A percentile compares a stretch with the other conserved stretches of the same genome.
These are phyloP conservation scores for Penicillium antarcticum DNA, from an alignment of 495 filamentous ascomycete genomes.

Conservation along the genomic window DNA sequence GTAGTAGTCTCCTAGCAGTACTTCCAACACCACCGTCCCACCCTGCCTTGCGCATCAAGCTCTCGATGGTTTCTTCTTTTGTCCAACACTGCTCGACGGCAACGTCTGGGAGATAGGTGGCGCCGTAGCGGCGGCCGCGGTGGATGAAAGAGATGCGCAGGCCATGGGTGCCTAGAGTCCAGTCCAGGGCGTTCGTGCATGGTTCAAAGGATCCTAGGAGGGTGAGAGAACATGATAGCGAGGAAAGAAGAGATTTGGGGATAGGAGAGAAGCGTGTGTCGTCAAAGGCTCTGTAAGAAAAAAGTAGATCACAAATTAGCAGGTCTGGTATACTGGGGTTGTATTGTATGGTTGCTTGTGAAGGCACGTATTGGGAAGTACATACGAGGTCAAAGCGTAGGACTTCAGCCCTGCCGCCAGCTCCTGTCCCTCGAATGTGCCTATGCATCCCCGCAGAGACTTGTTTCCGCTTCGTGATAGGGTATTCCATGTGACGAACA, in stretches of 20 bases:
- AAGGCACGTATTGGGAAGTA: conserved; percentile 8
- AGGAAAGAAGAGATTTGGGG: conserved; percentile 58
- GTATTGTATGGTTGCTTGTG: background rate
- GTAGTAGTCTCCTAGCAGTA: conserved; percentile 48
- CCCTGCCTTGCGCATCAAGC: conserved; percentile 90
- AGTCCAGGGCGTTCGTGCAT: conserved; percentile 71
- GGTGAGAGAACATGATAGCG: conserved; percentile 67
- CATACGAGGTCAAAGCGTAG: conserved; percentile 83
- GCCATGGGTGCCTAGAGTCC: conserved; percentile 82
- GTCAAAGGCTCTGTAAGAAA: conserved; percentile 64
- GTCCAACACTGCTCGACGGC: conserved; percentile 91
- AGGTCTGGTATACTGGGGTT: background rate
- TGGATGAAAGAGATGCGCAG: conserved; percentile 72
- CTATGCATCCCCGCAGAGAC: conserved; percentile 88
- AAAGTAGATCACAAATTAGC: background rate
- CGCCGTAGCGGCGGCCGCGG: conserved; percentile 55
- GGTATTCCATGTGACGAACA: conserved; percentile 97
- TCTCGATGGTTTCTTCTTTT: conserved; percentile 86
- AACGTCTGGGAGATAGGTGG: conserved; percentile 92
- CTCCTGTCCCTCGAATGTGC: conserved; percentile 82
- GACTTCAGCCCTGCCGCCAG: conserved; percentile 68
- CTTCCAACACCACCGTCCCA: conserved; percentile 54
- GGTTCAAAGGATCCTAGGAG: conserved; percentile 75
- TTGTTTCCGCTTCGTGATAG: conserved; percentile 57
- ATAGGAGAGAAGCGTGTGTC: conserved; percentile 85